Conservation (phyloP, 2,329 filamentous ascomycete species). For the Nectriaceae sp. region DNA sequence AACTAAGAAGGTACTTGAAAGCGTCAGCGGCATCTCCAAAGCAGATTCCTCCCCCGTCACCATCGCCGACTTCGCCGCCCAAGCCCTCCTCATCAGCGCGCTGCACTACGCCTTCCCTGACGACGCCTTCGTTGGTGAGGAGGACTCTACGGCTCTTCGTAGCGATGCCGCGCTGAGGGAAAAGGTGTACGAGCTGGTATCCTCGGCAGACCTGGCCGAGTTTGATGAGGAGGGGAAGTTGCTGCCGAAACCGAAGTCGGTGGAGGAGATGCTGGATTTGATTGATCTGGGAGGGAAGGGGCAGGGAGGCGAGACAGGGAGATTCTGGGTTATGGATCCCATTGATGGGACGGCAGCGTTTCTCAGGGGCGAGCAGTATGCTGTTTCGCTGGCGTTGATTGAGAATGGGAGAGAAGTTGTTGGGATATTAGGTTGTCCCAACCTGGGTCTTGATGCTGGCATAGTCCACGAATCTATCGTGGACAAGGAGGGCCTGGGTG, state of each 20-base stretch:
- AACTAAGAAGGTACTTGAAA: slow-evolving; percentile 49
- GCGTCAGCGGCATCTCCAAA: slow-evolving; percentile 55
- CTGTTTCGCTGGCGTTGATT: slow-evolving; percentile 59
- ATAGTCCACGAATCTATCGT: slow-evolving; percentile 37
- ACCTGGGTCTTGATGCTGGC: slow-evolving; percentile 45
- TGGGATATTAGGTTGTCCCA: slow-evolving; percentile 64
- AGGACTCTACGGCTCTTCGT: slow-evolving; percentile 56
- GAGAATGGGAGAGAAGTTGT: slow-evolving; percentile 58
- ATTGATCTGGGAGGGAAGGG: slow-evolving; percentile 59
- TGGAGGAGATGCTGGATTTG: slow-evolving; percentile 59
- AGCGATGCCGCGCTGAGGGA: slow-evolving; percentile 47
- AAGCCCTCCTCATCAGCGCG: slow-evolving; percentile 61
- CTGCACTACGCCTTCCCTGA: slow-evolving; percentile 54
- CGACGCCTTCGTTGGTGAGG: slow-evolving; percentile 64
- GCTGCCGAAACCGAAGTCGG: slow-evolving; percentile 43
- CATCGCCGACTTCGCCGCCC: slow-evolving; percentile 64
- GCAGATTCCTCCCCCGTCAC: slow-evolving; percentile 62
- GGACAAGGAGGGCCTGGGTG: slow-evolving; percentile 35
- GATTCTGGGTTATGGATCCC: slow-evolving; percentile 65
- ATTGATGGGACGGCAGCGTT: slow-evolving; percentile 67
- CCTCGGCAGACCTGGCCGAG: slow-evolving; percentile 10
- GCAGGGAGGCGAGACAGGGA: slow-evolving; percentile 34
- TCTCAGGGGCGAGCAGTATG: slow-evolving; percentile 62
- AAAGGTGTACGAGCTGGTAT: slow-evolving; percentile 58
- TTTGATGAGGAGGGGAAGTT: slow-evolving; percentile 9